Base-by-base conservation (phyloP, 1,284 basidiomycete genomes). In the Marasmius oreades region DNA sequence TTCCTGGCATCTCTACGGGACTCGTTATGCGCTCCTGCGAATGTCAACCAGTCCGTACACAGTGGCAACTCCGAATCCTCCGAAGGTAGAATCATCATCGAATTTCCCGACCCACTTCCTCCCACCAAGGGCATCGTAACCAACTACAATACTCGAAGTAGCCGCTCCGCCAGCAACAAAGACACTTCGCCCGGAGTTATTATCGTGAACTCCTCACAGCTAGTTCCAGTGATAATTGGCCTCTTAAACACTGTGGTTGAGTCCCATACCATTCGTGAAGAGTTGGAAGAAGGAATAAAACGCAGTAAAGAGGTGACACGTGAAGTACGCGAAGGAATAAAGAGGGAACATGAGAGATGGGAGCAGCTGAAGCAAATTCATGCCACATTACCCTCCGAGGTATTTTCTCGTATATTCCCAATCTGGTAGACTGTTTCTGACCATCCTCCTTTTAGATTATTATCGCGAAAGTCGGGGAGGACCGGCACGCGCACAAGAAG, bases 201-300 rank as follows among this genome's bases (percentile, higher is more conserved):
- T 3, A 50, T 87, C 51, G 69, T 74, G 5, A 71, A 75, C 48
- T 75, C 87, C 0, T 76, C 77, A 2, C 88, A 91, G 63, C 74
- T 91, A 60, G 70, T 91, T 14, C 87, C 87, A 24, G 75, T 88
- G 18, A 64, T 91, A 34, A 61, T 75, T 2, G 77, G 79, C 1
- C 71, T 92, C n/a, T 75, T 86, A 16, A 76, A 86, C 46, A 69
- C 70, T 6, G 75, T 73, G 0, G 62, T 84, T 8, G 67, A 76
- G 39, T 77, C 83, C 5, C 68, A 74, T 34, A 64, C 66, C 7
- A 69, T 86, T n/a, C 78, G 79, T 12, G 75, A 78, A 26, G 84
- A 83, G 56, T 68, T 90, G 23, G 88, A 88, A 6, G 70, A 71
- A 5, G 84, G 81, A 2, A 56, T 69, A 0, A 73, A 77, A 59